Base-by-base conservation (phyloP, 352 stramenopile species). In the Phytophthora agathidicida region DNA sequence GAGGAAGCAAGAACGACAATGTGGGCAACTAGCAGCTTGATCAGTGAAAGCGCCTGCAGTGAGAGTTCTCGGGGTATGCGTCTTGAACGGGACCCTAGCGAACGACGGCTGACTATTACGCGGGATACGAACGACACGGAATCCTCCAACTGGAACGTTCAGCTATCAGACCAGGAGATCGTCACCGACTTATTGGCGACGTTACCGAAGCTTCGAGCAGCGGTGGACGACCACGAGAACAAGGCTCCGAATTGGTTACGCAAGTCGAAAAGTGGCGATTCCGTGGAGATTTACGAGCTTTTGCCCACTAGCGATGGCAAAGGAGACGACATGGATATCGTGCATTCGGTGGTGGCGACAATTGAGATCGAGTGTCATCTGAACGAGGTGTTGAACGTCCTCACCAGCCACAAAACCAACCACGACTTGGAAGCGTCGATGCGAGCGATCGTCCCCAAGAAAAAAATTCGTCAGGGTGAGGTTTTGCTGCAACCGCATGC, bases 331-430 rank as follows among this genome's bases (percentile, higher is more conserved):
- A 71, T 82, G 61, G 73, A 88, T 48, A 46, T 89, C 35, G 73
- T 77, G 3, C 67, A 89, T 46, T 76, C 75, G 0, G 38, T 86
- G 13, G 52, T 86, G 24, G 71, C 71, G 36, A 75, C 71, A 32
- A 80, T 68, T 11, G 73, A 85, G 48, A 71, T 89, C 8, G 53
- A 70, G 8, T 86, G 75, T 43, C 75, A 86, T 50, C 35, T 89
- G n/a, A 86, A 86, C 35, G 79, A 89, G 24, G 74, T 89, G 23
- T 46, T 89, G 10, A 89, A 84, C 17, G 74, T 86, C 7, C 62
- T 89, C 3, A 75, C 71, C 4, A 72, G 67, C n/a, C 73, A 68
- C n/a, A 60, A 82, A 16, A 72, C 61, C 2, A 75, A 73, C 45
- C 59, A 68, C 32, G 69, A 77, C 28, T 75, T 80, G 39, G 68